Percentiles rank a stretch among this genome's conserved stretches.
Conservation (phyloP, 768 basidiomycete genomes). For the Candolleomyces eurysporus region DNA sequence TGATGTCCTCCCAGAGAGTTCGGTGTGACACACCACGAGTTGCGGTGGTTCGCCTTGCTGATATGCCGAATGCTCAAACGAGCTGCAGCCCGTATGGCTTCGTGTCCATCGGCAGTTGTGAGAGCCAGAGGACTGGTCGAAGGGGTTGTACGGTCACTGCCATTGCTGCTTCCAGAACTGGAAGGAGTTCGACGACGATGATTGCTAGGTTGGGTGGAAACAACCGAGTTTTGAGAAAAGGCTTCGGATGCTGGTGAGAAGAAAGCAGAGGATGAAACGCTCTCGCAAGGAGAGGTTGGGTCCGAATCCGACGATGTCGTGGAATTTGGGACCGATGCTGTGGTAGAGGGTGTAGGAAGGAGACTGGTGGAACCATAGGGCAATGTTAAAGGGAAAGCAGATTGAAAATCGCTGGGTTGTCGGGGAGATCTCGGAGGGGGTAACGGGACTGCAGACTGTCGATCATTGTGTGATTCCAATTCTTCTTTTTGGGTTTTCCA, state of each 20-base stretch:
- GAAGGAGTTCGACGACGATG: slow-evolving; percentile 1
- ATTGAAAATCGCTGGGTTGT: slow-evolving; percentile 43
- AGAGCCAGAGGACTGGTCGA: not conserved
- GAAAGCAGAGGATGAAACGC: slow-evolving; percentile 21
- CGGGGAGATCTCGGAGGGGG: slow-evolving; percentile 53
- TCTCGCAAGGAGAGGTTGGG: slow-evolving; percentile 17
- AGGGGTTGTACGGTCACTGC: not conserved
- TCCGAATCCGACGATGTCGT: slow-evolving; percentile 8
- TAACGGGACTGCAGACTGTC: slow-evolving; percentile 38
- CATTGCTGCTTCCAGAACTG: slow-evolving; percentile 7
- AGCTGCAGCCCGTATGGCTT: slow-evolving; percentile 1
- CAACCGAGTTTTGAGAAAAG: not conserved
- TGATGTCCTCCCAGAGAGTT: not conserved
- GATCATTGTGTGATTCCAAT: slow-evolving; percentile 27
- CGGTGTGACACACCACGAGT: slow-evolving; percentile 3
- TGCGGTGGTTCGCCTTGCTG: slow-evolving; percentile 1
- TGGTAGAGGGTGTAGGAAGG: slow-evolving; percentile 11
- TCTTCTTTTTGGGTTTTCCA: slow-evolving; percentile 60
- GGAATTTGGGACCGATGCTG: slow-evolving; percentile 5
- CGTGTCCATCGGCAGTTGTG: not conserved
- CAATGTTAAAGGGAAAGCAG: slow-evolving; percentile 32
- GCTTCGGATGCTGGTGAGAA: slow-evolving; percentile 28
- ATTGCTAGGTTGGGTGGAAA: slow-evolving; percentile 13
- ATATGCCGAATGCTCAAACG: slow-evolving; percentile 1
- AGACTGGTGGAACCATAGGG: slow-evolving; percentile 18